Percentiles rank a stretch among this genome's conserved stretches.
Evolutionary conservation across 352 stramenopile genomes (phyloP).

Genomic region (Globisporangium cylindrosporum): DNA sequence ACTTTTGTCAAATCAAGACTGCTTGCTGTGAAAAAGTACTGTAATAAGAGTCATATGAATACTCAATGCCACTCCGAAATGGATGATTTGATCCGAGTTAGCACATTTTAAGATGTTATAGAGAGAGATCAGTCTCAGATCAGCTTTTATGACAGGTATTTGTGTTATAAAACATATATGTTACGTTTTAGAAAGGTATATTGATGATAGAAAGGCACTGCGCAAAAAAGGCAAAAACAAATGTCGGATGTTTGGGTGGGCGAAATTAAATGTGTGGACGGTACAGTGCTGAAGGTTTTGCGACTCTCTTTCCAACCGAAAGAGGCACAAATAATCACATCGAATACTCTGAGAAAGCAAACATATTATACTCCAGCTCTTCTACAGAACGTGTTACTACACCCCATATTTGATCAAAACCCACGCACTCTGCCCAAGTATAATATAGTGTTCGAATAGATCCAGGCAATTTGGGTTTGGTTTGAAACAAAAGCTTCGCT

Average conservation of each 20-base stretch:
- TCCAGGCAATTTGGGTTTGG: neutral
- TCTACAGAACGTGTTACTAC: neutral
- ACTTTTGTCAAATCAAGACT: no score
- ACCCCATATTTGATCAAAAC: neutral
- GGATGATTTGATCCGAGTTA: neutral
- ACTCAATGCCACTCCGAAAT: neutral
- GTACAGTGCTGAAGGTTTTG: neutral
- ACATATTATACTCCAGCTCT: neutral
- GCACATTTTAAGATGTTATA: neutral
- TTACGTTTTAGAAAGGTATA: neutral
- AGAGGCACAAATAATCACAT: neutral
- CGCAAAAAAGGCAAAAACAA: no score
- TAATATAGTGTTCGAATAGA: neutral
- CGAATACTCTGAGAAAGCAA: neutral
- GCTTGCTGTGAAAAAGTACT: neutral
- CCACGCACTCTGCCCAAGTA: neutral
- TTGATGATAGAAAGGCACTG: no score
- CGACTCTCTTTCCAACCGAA: no score
- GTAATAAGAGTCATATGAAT: neutral
- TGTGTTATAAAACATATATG: no score
- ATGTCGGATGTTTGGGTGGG: neutral
- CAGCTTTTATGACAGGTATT: no score
- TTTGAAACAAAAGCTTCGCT: neutral
- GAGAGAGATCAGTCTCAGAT: neutral
- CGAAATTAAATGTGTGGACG: neutral